Conservation (phyloP, 495 filamentous ascomycete genomes). For the Penicillium atrosanguineum region DNA sequence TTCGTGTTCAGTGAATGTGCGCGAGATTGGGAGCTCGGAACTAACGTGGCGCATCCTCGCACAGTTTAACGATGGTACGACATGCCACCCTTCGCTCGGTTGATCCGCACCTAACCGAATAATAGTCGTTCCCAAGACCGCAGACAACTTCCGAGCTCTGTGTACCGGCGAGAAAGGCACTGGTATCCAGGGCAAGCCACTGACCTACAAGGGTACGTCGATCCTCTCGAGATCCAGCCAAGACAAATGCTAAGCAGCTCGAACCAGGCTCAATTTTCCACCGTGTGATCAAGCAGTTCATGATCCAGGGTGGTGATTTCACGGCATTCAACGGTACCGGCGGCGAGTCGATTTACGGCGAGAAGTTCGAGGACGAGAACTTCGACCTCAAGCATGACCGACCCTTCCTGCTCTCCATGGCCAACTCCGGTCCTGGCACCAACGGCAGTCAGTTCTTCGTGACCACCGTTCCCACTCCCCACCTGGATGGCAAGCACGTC, state of each 20-base stretch:
- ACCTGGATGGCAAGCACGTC: slow-evolving; percentile 92
- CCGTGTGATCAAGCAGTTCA: slow-evolving; percentile 97
- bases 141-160: slow-evolving; percentile 90
- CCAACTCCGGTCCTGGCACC: slow-evolving; percentile 90
- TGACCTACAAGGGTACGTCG: slow-evolving; percentile 60
- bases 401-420: slow-evolving; percentile 95
- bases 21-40: slow-evolving; percentile 3
- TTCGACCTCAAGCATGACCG: slow-evolving; percentile 91
- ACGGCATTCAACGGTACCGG: slow-evolving; percentile 94
- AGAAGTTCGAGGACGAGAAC: slow-evolving; percentile 97
- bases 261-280: slow-evolving; percentile 77
- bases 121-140: slow-evolving; percentile 83
- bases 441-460: slow-evolving; percentile 99
- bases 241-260: slow-evolving; percentile 4
- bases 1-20: not conserved
- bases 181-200: slow-evolving; percentile 78
- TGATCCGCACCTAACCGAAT: slow-evolving; percentile 15
- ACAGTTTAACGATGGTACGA: slow-evolving; percentile 72
- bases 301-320: slow-evolving; percentile 99
- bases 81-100: not conserved
- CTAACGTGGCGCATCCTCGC: slow-evolving; percentile 10
- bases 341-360: slow-evolving; percentile 96
- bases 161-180: slow-evolving; percentile 92
- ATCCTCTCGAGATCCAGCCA: not conserved
- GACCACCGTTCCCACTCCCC: slow-evolving; percentile 88